A percentile compares a stretch with the other conserved stretches of the same genome.
Evolutionary conservation across 2,329 filamentous ascomycete species (phyloP).

Genomic region (Aspergillus sp.): DNA sequence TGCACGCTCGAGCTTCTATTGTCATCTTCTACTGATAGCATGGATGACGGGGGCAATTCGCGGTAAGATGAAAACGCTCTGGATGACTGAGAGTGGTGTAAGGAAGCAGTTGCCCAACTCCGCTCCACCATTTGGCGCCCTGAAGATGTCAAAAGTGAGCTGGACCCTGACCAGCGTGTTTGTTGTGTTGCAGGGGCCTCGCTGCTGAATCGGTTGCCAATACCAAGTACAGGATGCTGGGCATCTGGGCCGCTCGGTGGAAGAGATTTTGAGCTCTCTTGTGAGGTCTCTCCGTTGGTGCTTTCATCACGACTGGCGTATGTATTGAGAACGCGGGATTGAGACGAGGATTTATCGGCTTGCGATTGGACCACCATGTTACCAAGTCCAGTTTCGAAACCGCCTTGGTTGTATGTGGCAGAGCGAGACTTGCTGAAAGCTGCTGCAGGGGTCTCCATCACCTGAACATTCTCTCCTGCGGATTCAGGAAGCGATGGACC

Average conservation of each 20-base stretch:
- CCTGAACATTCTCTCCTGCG: constrained; percentile 28
- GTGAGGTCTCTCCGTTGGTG: constrained; percentile 16
- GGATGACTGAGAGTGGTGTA: constrained; percentile 14
- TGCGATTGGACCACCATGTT: constrained; percentile 20
- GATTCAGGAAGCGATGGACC: constrained; percentile 20
- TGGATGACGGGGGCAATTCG: constrained; percentile 16
- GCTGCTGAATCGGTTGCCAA: constrained; percentile 24
- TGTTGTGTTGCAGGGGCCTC: constrained; percentile 17
- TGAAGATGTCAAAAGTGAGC: constrained; percentile 26
- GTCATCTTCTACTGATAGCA: constrained; percentile 9
- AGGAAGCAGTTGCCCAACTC: constrained; percentile 10
- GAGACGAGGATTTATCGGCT: constrained; percentile 31
- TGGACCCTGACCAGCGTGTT: constrained; percentile 18
- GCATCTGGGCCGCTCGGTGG: constrained; percentile 3
- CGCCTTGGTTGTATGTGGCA: neutral
- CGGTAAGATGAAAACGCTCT: constrained; percentile 22
- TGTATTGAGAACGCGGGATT: constrained; percentile 36
- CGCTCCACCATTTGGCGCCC: constrained; percentile 17
- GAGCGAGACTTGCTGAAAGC: constrained; percentile 11
- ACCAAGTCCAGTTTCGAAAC: neutral
- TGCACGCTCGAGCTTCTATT: neutral
- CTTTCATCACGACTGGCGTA: constrained; percentile 27
- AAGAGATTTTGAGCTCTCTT: constrained; percentile 15
- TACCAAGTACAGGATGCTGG: constrained; percentile 15
- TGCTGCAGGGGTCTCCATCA: constrained; percentile 30